phyloP scores from a whole-genome alignment of 73 alveolate species.

The Symbiodinium natans region DNA sequence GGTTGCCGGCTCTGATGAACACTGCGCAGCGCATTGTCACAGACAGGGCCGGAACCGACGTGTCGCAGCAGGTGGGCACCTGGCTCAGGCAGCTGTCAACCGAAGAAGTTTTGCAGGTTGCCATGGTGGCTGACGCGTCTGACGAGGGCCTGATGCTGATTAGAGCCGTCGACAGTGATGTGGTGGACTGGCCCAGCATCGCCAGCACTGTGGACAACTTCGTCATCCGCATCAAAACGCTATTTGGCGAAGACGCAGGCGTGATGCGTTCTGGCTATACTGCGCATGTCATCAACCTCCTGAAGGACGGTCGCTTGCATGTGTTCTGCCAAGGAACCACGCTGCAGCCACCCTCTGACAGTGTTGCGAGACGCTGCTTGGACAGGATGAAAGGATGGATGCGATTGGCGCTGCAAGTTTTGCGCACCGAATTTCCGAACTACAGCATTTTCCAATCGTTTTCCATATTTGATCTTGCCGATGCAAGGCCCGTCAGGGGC shows the following conservation, averaged over 20 bases:
- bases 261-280: conserved; percentile 21
- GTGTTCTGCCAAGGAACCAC: background rate
- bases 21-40: background rate
- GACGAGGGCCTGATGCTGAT: background rate
- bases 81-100: conserved; percentile 5
- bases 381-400: conserved; percentile 25
- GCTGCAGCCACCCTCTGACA: background rate
- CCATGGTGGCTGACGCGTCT: background rate
- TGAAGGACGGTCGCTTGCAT: background rate
- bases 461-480: background rate
- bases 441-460: background rate
- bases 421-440: conserved; percentile 45
- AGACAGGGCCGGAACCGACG: background rate
- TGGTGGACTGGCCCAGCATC: background rate
- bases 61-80: background rate
- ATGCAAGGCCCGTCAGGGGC: background rate
- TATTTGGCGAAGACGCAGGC: background rate
- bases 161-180: background rate
- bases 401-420: conserved; percentile 32
- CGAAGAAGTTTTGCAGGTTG: background rate
- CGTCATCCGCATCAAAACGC: background rate
- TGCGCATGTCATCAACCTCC: background rate
- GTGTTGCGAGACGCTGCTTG: background rate
- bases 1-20: background rate
- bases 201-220: background rate